These are phyloP conservation scores for Leishmania turanica DNA, from an alignment of 208 protist species.

Conservation along the genomic window DNA sequence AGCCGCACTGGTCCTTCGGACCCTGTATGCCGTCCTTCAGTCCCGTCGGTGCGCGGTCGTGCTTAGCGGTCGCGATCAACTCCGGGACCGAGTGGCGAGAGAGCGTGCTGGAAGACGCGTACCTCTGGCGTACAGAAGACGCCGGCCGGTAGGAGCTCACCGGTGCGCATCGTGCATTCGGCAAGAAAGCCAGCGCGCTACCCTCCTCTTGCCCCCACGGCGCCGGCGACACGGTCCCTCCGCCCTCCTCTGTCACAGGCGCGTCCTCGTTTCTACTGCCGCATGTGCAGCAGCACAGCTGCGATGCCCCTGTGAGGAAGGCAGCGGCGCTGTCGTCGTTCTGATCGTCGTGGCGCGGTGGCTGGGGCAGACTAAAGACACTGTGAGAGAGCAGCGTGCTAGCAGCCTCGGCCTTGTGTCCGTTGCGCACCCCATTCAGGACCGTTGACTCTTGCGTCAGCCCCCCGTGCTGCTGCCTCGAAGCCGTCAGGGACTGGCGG, in stretches of 20 bases:
- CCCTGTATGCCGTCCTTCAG: background rate
- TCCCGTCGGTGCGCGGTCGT: no score
- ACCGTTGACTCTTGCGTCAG: background rate
- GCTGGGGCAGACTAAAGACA: slow-evolving; percentile 3
- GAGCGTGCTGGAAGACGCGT: background rate
- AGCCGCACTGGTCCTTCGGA: background rate
- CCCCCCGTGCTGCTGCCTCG: background rate
- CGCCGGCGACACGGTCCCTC: background rate
- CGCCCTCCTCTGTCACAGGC: background rate
- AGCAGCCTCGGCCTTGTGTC: background rate
- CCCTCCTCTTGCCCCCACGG: background rate
- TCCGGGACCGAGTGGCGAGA: background rate
- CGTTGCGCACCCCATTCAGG: background rate
- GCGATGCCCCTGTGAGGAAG: background rate
- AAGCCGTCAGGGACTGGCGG: background rate
- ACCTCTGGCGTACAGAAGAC: background rate
- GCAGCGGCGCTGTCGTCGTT: background rate
- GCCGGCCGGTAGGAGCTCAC: no score
- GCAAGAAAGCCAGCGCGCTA: background rate
- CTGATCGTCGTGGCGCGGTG: background rate
- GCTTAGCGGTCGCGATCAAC: background rate
- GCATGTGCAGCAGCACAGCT: slow-evolving; percentile 13
- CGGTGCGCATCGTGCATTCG: background rate
- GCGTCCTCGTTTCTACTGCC: background rate
- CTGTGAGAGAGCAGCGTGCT: background rate